Conservation (phyloP, 1,284 basidiomycete genomes). For the Gastroboletus turbinatus region DNA sequence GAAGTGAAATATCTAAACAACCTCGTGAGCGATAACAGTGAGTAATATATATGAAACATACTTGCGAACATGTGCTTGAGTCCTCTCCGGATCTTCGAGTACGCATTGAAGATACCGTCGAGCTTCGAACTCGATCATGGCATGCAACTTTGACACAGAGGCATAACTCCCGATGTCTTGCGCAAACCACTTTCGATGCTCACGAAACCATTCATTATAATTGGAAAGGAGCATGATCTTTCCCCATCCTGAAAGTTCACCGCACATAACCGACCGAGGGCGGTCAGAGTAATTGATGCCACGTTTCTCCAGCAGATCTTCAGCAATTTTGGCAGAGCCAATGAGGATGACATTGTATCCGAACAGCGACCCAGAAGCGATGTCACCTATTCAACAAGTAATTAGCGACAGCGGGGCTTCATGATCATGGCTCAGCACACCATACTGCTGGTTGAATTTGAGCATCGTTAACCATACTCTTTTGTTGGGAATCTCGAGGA, state of each 20-base stretch:
- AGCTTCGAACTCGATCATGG: conserved; percentile 26
- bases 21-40: neutral
- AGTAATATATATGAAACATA: neutral
- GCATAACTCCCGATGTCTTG: conserved; percentile 33
- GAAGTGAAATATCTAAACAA: conserved; percentile 15
- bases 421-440: conserved; percentile 1
- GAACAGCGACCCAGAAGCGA: conserved; percentile 15
- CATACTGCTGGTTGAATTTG: conserved; percentile 14
- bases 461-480: conserved; percentile 12
- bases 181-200: conserved; percentile 23
- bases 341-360: conserved; percentile 18
- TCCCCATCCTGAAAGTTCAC: conserved; percentile 30
- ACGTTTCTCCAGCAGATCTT: conserved; percentile 25
- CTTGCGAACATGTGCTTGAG: conserved; percentile 19
- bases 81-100: conserved; percentile 9
- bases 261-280: conserved; percentile 25
- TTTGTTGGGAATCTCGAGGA: conserved; percentile 11
- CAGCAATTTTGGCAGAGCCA: conserved; percentile 22
- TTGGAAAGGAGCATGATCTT: conserved; percentile 28
- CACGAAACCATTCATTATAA: conserved; percentile 24
- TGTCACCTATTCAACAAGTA: conserved; percentile 13
- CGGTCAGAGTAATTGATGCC: conserved; percentile 24
- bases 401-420: neutral
- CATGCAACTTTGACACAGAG: conserved; percentile 12
- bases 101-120: conserved; percentile 12